Evolutionary conservation across 1,139 yeast genomes (phyloP).

Genomic region (Scheffersomyces segobiensis): DNA sequence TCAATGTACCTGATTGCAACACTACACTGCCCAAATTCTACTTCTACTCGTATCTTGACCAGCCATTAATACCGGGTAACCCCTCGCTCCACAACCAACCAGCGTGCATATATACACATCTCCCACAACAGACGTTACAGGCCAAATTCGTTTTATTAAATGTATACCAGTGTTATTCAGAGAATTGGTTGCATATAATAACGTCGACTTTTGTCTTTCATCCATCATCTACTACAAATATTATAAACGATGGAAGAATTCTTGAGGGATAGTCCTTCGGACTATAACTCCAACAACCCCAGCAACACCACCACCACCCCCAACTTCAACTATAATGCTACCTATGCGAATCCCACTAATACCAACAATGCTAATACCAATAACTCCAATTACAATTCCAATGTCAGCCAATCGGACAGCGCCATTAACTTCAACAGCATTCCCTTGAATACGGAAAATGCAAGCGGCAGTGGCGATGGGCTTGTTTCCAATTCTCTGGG

Average conservation of each 20-base stretch:
- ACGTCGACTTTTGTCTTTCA: neutral
- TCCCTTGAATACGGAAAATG: constrained; percentile 13
- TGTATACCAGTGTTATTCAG: neutral
- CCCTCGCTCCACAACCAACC: neutral
- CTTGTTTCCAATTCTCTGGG: neutral
- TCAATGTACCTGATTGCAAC: neutral
- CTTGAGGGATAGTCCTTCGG: constrained; percentile 40
- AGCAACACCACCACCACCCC: constrained; percentile 3
- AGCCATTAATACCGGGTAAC: neutral
- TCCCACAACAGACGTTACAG: neutral
- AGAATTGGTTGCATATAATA: neutral
- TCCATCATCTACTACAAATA: neutral
- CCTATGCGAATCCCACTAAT: constrained; percentile 2
- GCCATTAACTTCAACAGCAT: constrained; percentile 8
- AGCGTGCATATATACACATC: neutral
- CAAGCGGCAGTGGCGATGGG: neutral
- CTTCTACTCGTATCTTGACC: neutral
- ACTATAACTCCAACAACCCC: constrained; percentile 17
- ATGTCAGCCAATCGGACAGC: constrained; percentile 1
- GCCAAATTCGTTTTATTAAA: neutral
- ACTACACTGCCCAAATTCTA: neutral
- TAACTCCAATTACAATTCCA: too few relatives aligned
- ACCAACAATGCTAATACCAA: constrained; percentile 4
- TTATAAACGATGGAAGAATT: constrained; percentile 34
- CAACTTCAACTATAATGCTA: constrained; percentile 5